Evolutionary conservation across 164 flowering plant species (phyloP), one percentile per base, ranked within the genome.

Genomic region (Umbilicus rupestris): DNA sequence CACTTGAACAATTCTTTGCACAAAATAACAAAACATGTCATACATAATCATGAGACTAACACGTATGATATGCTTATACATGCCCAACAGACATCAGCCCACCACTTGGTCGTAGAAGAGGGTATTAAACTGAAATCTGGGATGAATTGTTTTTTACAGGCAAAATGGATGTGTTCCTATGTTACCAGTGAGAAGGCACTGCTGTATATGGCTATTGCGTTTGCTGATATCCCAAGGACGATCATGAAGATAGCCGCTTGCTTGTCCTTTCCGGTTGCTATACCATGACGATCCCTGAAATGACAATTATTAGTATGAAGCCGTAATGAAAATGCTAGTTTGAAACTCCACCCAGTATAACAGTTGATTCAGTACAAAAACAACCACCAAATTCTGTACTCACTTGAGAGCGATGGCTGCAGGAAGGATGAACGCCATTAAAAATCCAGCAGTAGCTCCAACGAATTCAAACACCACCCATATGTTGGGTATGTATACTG

Each of bases 241-340:
- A 67, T 67, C 63, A 67, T 22, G 33, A 57, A 39, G 39, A 67
- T 58, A 1, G 69, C 29, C 3, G 59, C 22, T 20, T n/a, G 44
- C 63, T 39, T 67, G 50, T 67, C 69, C 1, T 28, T 39, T 58
- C 69, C 59, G 2, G 63, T 58, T 35, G 69, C 50, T 52, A 67
- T 57, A 39, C 69, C 69, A 67, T 67, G 69, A 39, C 35, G 28
- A 42, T 67, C 69, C 63, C 69, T 67, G 63, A 57, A 67, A 67
- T 14, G 44, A n/a, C 19, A 47, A n/a, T 24, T 17, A 19, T 17
- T 6, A 33, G 12, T 5, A 3, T 19, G 26, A 33, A 62, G 2
- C 22, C 39, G 37, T 16, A 2, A 31, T 20, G 29, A 52, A 4
- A n/a, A 16, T 7, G 2, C 29, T 47, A 0, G 55, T 16, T 47